Conservation (phyloP, 2,329 filamentous ascomycete species). For the Arthroderma uncinatum region DNA sequence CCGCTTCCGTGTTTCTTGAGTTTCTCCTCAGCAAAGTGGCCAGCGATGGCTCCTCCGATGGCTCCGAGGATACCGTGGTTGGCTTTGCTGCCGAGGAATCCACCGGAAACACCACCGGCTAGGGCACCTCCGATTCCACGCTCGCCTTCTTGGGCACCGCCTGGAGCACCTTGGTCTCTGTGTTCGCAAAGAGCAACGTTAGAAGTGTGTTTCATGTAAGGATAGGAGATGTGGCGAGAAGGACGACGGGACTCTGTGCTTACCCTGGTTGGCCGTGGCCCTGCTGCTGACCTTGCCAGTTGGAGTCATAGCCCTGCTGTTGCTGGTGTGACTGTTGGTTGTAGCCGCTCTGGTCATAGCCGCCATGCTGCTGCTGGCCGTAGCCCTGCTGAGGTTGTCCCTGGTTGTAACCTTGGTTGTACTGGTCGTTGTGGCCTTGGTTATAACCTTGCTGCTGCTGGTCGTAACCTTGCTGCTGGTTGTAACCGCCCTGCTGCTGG, state of each 20-base stretch:
- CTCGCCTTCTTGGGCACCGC: slow-evolving; percentile 34
- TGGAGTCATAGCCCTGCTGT: slow-evolving; percentile 12
- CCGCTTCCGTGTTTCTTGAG: slow-evolving; percentile 33
- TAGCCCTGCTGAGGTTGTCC: slow-evolving; percentile 19
- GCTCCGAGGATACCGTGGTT: slow-evolving; percentile 40
- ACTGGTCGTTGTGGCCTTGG: slow-evolving; percentile 11
- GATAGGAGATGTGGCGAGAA: not conserved
- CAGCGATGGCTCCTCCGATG: slow-evolving; percentile 38
- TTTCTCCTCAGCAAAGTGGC: slow-evolving; percentile 36
- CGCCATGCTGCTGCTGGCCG: slow-evolving; percentile 14
- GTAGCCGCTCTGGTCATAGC: slow-evolving; percentile 16
- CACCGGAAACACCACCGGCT: slow-evolving; percentile 38
- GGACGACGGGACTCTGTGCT: not conserved
- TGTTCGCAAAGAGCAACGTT: slow-evolving; percentile 1
- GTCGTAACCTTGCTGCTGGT: slow-evolving; percentile 14
- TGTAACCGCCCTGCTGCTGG: slow-evolving; percentile 13
- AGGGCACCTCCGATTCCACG: slow-evolving; percentile 38
- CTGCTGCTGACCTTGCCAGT: slow-evolving; percentile 7
- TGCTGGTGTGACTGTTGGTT: slow-evolving; percentile 14
- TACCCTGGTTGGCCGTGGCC: slow-evolving; percentile 9
- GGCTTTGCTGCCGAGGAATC: slow-evolving; percentile 37
- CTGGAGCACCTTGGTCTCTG: slow-evolving; percentile 22
- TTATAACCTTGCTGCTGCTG: slow-evolving; percentile 9
- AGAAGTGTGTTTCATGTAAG: not conserved
- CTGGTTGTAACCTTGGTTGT: slow-evolving; percentile 21